Percentiles rank a stretch among this genome's conserved stretches.
phyloP scores from a whole-genome alignment of 768 basidiomycete genomes.

The Mycena belliarum region DNA sequence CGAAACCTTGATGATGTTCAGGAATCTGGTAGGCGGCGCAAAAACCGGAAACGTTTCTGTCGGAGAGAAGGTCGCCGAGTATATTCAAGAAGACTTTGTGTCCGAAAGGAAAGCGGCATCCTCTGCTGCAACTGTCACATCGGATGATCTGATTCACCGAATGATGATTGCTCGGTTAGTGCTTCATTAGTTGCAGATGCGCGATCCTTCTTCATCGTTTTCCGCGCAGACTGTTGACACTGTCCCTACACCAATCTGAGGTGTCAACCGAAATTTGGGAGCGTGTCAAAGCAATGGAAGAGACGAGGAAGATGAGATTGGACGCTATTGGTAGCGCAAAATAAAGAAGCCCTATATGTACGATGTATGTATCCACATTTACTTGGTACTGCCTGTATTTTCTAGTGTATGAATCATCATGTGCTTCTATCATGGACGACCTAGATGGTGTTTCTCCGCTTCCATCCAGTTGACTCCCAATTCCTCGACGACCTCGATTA shows the following conservation, averaged over 20 bases:
- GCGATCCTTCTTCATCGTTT: constrained; percentile 5
- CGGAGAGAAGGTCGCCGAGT: constrained; percentile 59
- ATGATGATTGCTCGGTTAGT: constrained; percentile 73
- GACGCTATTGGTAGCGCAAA: neutral
- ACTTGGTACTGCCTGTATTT: neutral
- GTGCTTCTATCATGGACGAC: constrained; percentile 25
- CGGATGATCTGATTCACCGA: constrained; percentile 65
- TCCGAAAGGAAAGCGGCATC: constrained; percentile 38
- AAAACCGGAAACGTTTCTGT: constrained; percentile 58
- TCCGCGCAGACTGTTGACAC: constrained; percentile 54
- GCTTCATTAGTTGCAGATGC: neutral
- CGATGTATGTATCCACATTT: neutral
- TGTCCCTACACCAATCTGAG: constrained; percentile 57
- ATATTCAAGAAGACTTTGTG: constrained; percentile 79
- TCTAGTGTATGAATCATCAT: neutral
- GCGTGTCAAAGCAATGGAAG: constrained; percentile 60
- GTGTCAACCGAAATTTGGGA: constrained; percentile 67
- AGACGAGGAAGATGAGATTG: constrained; percentile 37
- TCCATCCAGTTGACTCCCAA: constrained; percentile 72
- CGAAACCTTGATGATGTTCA: constrained; percentile 54
- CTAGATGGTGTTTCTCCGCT: constrained; percentile 51
- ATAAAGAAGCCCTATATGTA: neutral
- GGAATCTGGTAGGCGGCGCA: constrained; percentile 61
- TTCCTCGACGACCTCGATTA: constrained; percentile 58
- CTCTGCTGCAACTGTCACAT: constrained; percentile 38